Conservation (phyloP, 768 basidiomycete species). For the Tricholoma hemisulphureum region DNA sequence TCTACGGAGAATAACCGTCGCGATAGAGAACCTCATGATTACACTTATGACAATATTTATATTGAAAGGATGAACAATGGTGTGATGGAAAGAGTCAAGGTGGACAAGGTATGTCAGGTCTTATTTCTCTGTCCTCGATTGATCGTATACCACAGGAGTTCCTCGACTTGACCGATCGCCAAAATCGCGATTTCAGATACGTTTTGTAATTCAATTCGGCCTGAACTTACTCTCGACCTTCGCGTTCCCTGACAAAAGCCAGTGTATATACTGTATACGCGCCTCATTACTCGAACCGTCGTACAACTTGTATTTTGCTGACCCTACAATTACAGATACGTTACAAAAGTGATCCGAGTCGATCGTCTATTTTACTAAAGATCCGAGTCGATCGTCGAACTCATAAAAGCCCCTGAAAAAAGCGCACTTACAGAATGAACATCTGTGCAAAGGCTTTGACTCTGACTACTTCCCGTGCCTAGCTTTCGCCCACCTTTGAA, state of each 20-base stretch:
- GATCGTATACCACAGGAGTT: slow-evolving; percentile 47
- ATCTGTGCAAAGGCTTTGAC: no score
- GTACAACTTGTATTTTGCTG: no score
- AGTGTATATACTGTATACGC: no score
- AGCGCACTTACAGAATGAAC: no score
- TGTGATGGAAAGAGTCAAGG: slow-evolving; percentile 48
- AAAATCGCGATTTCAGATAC: slow-evolving; percentile 74
- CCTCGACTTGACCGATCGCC: slow-evolving; percentile 68
- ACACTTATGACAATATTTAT: slow-evolving; percentile 60
- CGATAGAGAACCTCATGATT: slow-evolving; percentile 52
- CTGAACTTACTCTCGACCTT: no score
- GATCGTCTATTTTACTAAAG: no score
- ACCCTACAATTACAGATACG: no score
- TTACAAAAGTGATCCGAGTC: no score
- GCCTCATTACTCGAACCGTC: no score
- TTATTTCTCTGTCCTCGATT: neutral
- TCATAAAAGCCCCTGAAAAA: no score
- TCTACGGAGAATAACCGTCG: slow-evolving; percentile 61
- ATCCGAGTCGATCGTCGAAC: no score
- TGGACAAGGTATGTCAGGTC: slow-evolving; percentile 56
- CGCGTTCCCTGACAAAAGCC: no score
- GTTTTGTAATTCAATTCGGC: slow-evolving; percentile 48
- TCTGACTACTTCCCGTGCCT: neutral
- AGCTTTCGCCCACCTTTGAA: neutral
- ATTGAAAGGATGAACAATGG: slow-evolving; percentile 58